Percentiles rank a stretch among this genome's conserved stretches.
Evolutionary conservation across 2,329 filamentous ascomycete genomes (phyloP).

Genomic region (Nectriaceae sp.): DNA sequence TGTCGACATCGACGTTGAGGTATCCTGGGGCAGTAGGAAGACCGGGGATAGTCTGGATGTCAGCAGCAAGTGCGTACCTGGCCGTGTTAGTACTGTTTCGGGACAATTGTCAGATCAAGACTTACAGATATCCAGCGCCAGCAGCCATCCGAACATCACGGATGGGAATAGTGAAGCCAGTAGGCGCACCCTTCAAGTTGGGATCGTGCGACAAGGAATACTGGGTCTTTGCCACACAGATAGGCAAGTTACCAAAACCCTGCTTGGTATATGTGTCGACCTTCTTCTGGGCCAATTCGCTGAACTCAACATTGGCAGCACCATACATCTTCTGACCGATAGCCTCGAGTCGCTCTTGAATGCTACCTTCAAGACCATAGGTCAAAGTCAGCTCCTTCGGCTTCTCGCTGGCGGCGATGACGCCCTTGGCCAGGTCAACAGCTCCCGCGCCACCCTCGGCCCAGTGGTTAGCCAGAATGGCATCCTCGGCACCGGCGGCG

Average conservation of each 20-base stretch:
- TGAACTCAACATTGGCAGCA: constrained; percentile 86
- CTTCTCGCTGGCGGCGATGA: constrained; percentile 80
- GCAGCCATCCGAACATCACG: constrained; percentile 92
- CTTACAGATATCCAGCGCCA: constrained; percentile 87
- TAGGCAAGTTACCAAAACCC: constrained; percentile 89
- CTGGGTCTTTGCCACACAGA: constrained; percentile 97
- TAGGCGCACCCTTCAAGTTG: constrained; percentile 89
- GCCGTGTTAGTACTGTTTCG: constrained; percentile 35
- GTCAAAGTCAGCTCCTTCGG: constrained; percentile 86
- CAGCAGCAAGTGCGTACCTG: constrained; percentile 88
- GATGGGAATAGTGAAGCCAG: constrained; percentile 92
- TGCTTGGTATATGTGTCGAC: constrained; percentile 92
- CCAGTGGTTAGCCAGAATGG: constrained; percentile 95
- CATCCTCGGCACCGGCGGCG: constrained; percentile 89
- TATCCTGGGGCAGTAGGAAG: constrained; percentile 94
- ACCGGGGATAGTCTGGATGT: constrained; percentile 97
- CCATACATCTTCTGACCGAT: constrained; percentile 96
- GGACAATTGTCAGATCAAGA: constrained; percentile 18
- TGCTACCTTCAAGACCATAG: constrained; percentile 75
- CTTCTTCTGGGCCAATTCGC: constrained; percentile 92
- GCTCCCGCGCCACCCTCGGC: constrained; percentile 91
- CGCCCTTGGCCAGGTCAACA: constrained; percentile 82
- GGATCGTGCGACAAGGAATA: constrained; percentile 95
- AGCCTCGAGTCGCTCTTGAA: constrained; percentile 86
- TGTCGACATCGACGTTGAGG: constrained; percentile 85